Evolutionary conservation across 352 stramenopile species (phyloP), one percentile per base, ranked within the genome.

Genomic region (Pythium periplocum): DNA sequence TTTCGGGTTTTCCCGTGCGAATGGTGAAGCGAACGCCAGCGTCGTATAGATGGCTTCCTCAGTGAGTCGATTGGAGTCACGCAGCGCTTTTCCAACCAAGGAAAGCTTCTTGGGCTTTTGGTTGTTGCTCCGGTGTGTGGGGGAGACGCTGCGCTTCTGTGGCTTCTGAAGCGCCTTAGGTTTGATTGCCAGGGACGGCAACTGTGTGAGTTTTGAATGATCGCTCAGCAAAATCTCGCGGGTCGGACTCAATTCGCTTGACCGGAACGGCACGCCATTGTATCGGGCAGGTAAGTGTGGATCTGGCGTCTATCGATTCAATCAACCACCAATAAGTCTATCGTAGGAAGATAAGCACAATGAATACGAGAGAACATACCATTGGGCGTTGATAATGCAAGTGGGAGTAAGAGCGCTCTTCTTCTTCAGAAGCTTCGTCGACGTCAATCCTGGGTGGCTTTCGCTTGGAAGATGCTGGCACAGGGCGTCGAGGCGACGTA

Each of bases 251-350:
- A 87, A 70, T 49, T 85, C 65, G 47, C 73, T 85, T 32, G 68
- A 61, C 37, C 58, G 74, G 54, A 79, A 87, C n/a, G 77, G 72
- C 34, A 87, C 55, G 32, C 70, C 70, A 33, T 87, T 87, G 59
- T 84, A 85, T 38, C 77, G 60, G 5, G 77, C 77, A 17, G 77
- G 77, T 4, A 87, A 45, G 48, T 86, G 66, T 9, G 74, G 77
- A 36, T 87, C 77, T 7, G 68, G 69, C 1, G 53, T 72, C 72
- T 83, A 48, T 8, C 38, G 7, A 42, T 42, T 26, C 38, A 42
- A 42, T 42, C 38, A 48, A 30, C 43, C 9, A 26, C 17, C 17
- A 26, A 26, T 26, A 26, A 26, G 17, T 26, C 17, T 0, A 26
- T 26, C 17, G 17, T 26, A 26, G 17, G 17, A 26, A 26, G 17